Conservation (phyloP, 2,329 filamentous ascomycete genomes). For the Rutstroemia sp. region DNA sequence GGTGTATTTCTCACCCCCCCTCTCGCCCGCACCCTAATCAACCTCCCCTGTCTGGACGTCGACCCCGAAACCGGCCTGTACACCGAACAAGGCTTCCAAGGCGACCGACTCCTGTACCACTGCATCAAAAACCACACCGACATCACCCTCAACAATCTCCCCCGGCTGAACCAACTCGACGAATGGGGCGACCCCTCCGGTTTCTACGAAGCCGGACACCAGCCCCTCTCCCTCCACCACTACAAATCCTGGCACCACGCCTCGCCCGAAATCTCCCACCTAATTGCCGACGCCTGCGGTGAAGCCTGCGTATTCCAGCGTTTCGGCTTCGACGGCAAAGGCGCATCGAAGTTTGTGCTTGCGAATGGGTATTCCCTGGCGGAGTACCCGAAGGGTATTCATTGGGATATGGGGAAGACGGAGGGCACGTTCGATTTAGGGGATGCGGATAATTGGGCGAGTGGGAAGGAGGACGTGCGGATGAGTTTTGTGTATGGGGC, state of each 20-base stretch:
- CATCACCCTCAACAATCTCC: constrained; percentile 22
- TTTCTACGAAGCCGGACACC: constrained; percentile 28
- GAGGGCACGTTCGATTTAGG: constrained; percentile 27
- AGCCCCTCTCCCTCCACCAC: constrained; percentile 26
- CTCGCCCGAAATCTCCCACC: constrained; percentile 19
- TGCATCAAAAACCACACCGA: constrained; percentile 24
- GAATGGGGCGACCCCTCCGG: constrained; percentile 27
- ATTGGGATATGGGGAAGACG: constrained; percentile 25
- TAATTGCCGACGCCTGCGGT: constrained; percentile 27
- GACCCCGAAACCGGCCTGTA: constrained; percentile 17
- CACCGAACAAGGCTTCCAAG: constrained; percentile 22
- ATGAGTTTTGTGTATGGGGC: constrained; percentile 40
- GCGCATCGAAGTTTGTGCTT: constrained; percentile 19
- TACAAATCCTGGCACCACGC: constrained; percentile 29
- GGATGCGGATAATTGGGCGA: constrained; percentile 19
- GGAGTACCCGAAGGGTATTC: constrained; percentile 26
- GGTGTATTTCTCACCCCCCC: constrained; percentile 27
- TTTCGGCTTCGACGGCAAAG: constrained; percentile 24
- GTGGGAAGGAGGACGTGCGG: constrained; percentile 15
- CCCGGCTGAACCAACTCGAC: constrained; percentile 25
- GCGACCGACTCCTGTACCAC: constrained; percentile 28
- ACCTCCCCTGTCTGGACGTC: constrained; percentile 22
- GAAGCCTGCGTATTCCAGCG: constrained; percentile 28
- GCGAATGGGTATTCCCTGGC: constrained; percentile 25
- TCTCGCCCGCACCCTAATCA: constrained; percentile 16